A percentile compares a stretch with the other conserved stretches of the same genome.
Conservation (phyloP, 2,329 filamentous ascomycete genomes). For the Thelonectria blattea region DNA sequence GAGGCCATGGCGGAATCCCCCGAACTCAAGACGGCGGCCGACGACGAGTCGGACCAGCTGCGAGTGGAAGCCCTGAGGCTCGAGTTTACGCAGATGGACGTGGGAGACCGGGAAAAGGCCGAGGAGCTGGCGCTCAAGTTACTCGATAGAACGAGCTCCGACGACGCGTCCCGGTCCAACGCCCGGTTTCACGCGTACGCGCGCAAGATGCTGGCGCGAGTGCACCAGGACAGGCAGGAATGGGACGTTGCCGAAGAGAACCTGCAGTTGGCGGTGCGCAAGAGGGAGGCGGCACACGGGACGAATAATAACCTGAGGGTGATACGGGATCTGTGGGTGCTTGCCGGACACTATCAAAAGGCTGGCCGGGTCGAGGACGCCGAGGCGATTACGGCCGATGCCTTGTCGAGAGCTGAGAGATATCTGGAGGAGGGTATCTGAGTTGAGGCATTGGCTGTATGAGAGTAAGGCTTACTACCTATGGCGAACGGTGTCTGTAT, state of each 20-base stretch:
- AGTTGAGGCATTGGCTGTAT: constrained; percentile 6
- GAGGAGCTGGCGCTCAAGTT: constrained; percentile 41
- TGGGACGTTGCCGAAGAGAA: constrained; percentile 44
- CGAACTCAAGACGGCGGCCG: constrained; percentile 8
- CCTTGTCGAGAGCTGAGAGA: constrained; percentile 41
- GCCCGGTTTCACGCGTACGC: constrained; percentile 48
- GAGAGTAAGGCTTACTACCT: too few relatives aligned
- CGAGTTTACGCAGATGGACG: constrained; percentile 48
- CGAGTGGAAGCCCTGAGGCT: constrained; percentile 44
- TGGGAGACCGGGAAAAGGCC: constrained; percentile 41
- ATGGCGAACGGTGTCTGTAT: too few relatives aligned
- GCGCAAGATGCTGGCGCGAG: constrained; percentile 46
- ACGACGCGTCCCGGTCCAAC: constrained; percentile 33
- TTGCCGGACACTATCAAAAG: constrained; percentile 43
- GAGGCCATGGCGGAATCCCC: constrained; percentile 31
- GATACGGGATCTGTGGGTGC: constrained; percentile 48
- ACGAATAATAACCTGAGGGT: constrained; percentile 44
- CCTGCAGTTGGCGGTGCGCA: constrained; percentile 41
- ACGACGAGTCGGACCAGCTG: constrained; percentile 34
- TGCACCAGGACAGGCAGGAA: constrained; percentile 42
- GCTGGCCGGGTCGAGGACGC: constrained; percentile 40
- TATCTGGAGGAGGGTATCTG: constrained; percentile 37
- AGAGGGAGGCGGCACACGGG: constrained; percentile 45
- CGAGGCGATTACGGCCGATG: constrained; percentile 39
- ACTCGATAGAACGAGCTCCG: constrained; percentile 37